These are phyloP conservation scores for Pochonia chlamydosporia DNA, from an alignment of 2,329 filamentous ascomycete species.

Conservation along the genomic window DNA sequence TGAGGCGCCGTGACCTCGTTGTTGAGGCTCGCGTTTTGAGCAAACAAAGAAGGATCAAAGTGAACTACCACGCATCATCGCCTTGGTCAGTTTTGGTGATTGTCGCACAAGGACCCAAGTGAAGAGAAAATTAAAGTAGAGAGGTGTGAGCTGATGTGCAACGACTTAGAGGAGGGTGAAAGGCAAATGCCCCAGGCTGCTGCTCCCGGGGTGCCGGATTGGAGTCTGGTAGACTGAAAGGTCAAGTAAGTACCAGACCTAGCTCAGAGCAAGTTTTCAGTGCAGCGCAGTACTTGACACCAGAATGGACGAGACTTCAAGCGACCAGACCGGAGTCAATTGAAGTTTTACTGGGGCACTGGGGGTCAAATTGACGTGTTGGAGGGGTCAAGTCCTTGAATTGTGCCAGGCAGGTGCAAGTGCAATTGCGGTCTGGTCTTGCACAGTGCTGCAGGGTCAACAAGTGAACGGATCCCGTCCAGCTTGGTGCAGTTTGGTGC, in stretches of 20 bases:
- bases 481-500: too few relatives aligned
- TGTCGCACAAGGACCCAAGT: slow-evolving; percentile 6
- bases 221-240: slow-evolving; percentile 7
- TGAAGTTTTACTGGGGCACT: slow-evolving; percentile 7
- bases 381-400: too few relatives aligned
- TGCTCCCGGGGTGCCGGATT: slow-evolving; percentile 10
- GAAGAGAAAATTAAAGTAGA: slow-evolving; percentile 1
- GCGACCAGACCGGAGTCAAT: too few relatives aligned
- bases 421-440: too few relatives aligned
- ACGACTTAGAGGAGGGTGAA: slow-evolving; percentile 8
- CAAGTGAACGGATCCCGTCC: too few relatives aligned
- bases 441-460: too few relatives aligned
- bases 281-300: too few relatives aligned
- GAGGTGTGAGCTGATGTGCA: slow-evolving; percentile 7
- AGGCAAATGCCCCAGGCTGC: slow-evolving; percentile 7
- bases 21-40: slow-evolving; percentile 10
- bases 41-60: slow-evolving; percentile 13
- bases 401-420: too few relatives aligned
- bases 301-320: too few relatives aligned
- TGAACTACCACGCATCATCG: slow-evolving; percentile 11
- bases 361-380: too few relatives aligned
- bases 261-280: too few relatives aligned
- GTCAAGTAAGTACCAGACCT: slow-evolving; percentile 1
- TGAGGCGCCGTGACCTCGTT: slow-evolving; percentile 8
- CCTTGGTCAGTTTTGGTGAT: slow-evolving; percentile 4